These are phyloP conservation scores for Alternaria triticina DNA, from an alignment of 2,329 filamentous ascomycete species.

Conservation along the genomic window DNA sequence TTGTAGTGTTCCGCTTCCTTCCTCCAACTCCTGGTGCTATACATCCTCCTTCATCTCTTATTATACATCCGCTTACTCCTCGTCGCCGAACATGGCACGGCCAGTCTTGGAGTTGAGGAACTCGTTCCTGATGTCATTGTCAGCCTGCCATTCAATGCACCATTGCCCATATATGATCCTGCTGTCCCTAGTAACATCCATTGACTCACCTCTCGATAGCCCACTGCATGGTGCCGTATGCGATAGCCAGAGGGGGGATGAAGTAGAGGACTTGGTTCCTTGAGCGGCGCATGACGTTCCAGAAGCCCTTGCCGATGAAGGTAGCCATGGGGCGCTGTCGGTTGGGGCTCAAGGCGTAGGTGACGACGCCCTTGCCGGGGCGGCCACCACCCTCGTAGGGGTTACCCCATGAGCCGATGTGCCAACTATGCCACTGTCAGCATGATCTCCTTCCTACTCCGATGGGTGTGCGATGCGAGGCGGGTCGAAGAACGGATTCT, in stretches of 20 bases:
- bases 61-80: conserved; percentile 24
- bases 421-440: conserved; percentile 38
- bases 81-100: conserved; percentile 60
- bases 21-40: conserved; percentile 11
- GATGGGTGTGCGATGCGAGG: conserved; percentile 9
- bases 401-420: conserved; percentile 48
- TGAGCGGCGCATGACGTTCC: conserved; percentile 93
- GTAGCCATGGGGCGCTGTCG: conserved; percentile 87
- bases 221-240: conserved; percentile 88
- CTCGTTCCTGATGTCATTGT: conserved; percentile 66
- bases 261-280: conserved; percentile 88
- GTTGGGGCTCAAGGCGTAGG: conserved; percentile 84
- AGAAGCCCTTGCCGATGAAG: conserved; percentile 79
- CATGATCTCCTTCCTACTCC: conserved; percentile 6
- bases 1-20: conserved; percentile 13
- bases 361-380: conserved; percentile 66
- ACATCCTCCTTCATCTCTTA: neutral
- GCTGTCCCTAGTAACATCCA: neutral
- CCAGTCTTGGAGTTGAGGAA: conserved; percentile 82
- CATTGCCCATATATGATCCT: neutral
- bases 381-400: conserved; percentile 48
- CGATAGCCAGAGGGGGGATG: conserved; percentile 76
- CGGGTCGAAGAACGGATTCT: conserved; percentile 11
- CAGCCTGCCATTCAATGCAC: neutral
- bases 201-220: conserved; percentile 80